These are phyloP conservation scores for Curvularia spicifera DNA, from an alignment of 2,329 filamentous ascomycete genomes.

Conservation along the genomic window DNA sequence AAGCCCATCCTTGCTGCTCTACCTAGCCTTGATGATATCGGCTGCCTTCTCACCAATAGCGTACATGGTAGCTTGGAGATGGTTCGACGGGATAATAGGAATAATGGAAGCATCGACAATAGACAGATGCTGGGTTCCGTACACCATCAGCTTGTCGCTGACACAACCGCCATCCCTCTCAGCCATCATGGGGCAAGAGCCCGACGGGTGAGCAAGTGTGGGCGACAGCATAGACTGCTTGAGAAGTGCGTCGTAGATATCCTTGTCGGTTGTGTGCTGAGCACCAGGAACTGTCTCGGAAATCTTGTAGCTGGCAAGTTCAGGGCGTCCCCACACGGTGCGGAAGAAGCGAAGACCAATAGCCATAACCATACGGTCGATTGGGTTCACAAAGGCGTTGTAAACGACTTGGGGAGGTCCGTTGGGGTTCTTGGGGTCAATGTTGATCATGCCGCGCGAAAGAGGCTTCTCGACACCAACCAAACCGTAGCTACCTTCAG, in stretches of 20 bases:
- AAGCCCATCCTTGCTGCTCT: neutral
- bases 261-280: conserved; percentile 31
- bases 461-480: conserved; percentile 43
- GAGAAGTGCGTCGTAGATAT: conserved; percentile 30
- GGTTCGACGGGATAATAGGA: conserved; percentile 38
- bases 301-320: conserved; percentile 31
- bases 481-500: conserved; percentile 36
- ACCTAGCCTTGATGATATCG: conserved; percentile 40
- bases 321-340: conserved; percentile 35
- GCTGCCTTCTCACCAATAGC: conserved; percentile 46
- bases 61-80: conserved; percentile 44
- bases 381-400: conserved; percentile 39
- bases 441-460: conserved; percentile 44
- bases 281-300: conserved; percentile 33
- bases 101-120: conserved; percentile 44
- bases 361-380: conserved; percentile 37
- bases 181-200: conserved; percentile 41
- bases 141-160: conserved; percentile 35
- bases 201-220: conserved; percentile 41
- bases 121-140: conserved; percentile 37
- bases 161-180: conserved; percentile 37
- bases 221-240: conserved; percentile 29
- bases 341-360: conserved; percentile 47
- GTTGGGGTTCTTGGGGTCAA: conserved; percentile 41
- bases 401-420: conserved; percentile 34